These are phyloP conservation scores for Camelina sativa DNA, from an alignment of 345 rosid species.

Conservation along the genomic window DNA sequence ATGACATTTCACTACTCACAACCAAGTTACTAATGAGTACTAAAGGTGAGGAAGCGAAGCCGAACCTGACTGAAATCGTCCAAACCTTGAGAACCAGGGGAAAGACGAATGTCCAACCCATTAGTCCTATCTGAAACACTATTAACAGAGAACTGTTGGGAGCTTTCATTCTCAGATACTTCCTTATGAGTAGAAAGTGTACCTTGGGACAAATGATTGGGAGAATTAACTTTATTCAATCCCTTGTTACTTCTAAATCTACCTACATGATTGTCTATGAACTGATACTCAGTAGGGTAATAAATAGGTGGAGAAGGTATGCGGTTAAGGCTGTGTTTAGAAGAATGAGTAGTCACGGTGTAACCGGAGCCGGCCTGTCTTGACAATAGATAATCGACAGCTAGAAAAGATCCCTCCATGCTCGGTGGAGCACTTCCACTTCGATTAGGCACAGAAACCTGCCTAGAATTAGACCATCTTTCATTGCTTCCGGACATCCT, in stretches of 20 bases:
- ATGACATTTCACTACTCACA: neutral
- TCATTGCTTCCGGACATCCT: constrained; percentile 47
- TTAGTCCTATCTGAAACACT: constrained; percentile 33
- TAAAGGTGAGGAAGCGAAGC: constrained; percentile 1
- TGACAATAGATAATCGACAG: constrained; percentile 50
- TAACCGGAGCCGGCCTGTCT: constrained; percentile 36
- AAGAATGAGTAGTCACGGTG: constrained; percentile 32
- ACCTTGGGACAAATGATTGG: constrained; percentile 46
- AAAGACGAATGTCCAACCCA: constrained; percentile 31
- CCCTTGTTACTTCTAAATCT: constrained; percentile 48
- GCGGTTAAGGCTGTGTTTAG: constrained; percentile 46
- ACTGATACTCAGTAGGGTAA: constrained; percentile 44
- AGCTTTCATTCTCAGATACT: constrained; percentile 58
- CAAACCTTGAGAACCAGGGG: constrained; percentile 42
- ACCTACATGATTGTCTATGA: constrained; percentile 33
- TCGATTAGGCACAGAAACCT: constrained; percentile 51
- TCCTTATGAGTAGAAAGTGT: constrained; percentile 66
- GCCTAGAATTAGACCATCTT: constrained; percentile 50
- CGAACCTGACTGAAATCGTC: constrained; percentile 52
- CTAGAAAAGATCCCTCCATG: constrained; percentile 64
- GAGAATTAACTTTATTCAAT: constrained; percentile 34
- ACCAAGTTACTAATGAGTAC: constrained; percentile 24
- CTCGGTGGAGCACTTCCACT: constrained; percentile 74
- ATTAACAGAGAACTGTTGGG: constrained; percentile 42
- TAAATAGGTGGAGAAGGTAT: constrained; percentile 49